phyloP scores from a whole-genome alignment of 2,329 filamentous ascomycete genomes.

The Lachnellula subtilissima region DNA sequence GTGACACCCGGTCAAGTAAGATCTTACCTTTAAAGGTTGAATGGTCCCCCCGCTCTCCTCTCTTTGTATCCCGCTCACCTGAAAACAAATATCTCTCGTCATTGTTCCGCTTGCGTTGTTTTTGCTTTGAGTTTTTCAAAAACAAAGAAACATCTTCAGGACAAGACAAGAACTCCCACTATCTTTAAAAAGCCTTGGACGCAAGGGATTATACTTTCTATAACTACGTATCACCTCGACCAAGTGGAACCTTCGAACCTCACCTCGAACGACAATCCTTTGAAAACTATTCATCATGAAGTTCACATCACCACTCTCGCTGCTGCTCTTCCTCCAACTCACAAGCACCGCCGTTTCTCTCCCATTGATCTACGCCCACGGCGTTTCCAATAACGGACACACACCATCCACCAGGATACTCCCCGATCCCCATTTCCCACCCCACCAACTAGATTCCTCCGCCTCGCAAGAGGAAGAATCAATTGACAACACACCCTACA shows the following conservation, averaged over 20 bases:
- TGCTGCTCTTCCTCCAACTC: constrained; percentile 24
- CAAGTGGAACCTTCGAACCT: neutral
- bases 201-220: neutral
- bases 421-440: constrained; percentile 23
- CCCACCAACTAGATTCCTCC: constrained; percentile 17
- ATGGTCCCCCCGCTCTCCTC: neutral
- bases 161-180: neutral
- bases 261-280: neutral
- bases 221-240: neutral
- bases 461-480: constrained; percentile 7
- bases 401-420: constrained; percentile 13
- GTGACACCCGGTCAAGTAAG: constrained; percentile 1
- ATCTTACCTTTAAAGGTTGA: constrained; percentile 7
- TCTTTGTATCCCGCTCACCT: neutral
- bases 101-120: neutral
- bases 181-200: neutral
- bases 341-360: constrained; percentile 13
- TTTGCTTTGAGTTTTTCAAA: neutral
- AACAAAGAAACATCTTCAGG: neutral
- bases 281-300: constrained; percentile 17
- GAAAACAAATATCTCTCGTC: neutral
- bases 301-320: constrained; percentile 23
- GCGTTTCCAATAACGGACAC: constrained; percentile 8
- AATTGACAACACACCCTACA: constrained; percentile 25
- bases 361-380: constrained; percentile 8